Evolutionary conservation across 2,329 filamentous ascomycete species (phyloP).

Genomic region (Fusarium decemcellulare): DNA sequence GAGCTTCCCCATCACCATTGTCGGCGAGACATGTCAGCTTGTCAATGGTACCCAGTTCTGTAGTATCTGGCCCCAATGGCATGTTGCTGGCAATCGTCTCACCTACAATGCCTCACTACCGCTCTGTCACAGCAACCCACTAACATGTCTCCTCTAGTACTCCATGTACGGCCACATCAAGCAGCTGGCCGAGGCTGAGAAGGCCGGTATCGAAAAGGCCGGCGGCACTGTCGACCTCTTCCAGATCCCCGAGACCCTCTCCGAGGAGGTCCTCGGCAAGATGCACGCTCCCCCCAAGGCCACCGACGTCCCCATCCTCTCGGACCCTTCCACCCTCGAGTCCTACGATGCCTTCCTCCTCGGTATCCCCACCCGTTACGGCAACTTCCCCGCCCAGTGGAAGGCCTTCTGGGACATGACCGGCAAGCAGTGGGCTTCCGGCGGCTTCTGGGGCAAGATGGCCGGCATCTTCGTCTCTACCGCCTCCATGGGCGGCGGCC

Average conservation of each 20-base stretch:
- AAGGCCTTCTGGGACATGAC: constrained; percentile 95
- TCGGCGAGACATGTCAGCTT: constrained; percentile 1
- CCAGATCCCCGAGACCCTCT: constrained; percentile 92
- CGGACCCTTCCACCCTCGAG: constrained; percentile 72
- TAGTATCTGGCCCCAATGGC: neutral
- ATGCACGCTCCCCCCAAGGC: constrained; percentile 91
- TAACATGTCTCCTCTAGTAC: constrained; percentile 70
- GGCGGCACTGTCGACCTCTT: constrained; percentile 86
- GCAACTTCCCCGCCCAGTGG: constrained; percentile 98
- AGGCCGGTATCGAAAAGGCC: constrained; percentile 88
- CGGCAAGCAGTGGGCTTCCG: constrained; percentile 85
- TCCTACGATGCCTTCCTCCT: constrained; percentile 91
- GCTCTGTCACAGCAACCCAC: neutral
- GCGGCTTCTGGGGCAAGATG: constrained; percentile 88
- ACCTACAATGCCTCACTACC: constrained; percentile 1
- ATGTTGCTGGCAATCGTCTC: neutral
- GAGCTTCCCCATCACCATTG: constrained; percentile 9
- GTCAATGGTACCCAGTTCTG: neutral
- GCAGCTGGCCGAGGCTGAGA: constrained; percentile 89
- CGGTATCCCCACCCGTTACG: constrained; percentile 95
- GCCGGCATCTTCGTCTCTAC: constrained; percentile 93
- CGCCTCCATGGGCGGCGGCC: constrained; percentile 87
- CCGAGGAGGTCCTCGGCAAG: constrained; percentile 86
- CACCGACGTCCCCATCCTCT: constrained; percentile 74
- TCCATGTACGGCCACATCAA: constrained; percentile 95